phyloP scores from a whole-genome alignment of 768 basidiomycete species.

The Boletus sp. region DNA sequence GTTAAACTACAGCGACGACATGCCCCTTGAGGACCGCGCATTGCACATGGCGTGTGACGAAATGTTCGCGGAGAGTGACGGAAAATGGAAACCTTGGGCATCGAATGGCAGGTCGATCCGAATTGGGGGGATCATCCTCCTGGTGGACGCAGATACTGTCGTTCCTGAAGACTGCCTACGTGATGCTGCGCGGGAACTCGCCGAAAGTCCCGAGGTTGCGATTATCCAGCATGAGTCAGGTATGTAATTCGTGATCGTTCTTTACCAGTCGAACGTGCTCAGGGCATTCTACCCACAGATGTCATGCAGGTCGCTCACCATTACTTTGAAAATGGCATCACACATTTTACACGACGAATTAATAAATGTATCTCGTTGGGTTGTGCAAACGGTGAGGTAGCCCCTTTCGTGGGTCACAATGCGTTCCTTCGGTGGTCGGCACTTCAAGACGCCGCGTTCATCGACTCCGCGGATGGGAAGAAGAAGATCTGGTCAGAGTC shows the following conservation, averaged over 20 bases:
- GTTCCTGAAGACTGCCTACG: slow-evolving; percentile 91
- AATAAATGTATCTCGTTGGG: slow-evolving; percentile 81
- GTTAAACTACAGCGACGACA: slow-evolving; percentile 37
- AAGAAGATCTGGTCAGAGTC: slow-evolving; percentile 73
- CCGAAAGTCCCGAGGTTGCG: slow-evolving; percentile 57
- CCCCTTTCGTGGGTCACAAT: slow-evolving; percentile 83
- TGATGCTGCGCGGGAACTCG: slow-evolving; percentile 84
- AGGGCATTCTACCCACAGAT: slow-evolving; percentile 38
- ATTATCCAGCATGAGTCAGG: slow-evolving; percentile 92
- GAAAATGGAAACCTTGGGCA: slow-evolving; percentile 71
- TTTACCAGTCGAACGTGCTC: slow-evolving; percentile 21
- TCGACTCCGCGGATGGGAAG: slow-evolving; percentile 53
- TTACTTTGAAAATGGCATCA: slow-evolving; percentile 90
- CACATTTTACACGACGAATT: slow-evolving; percentile 86
- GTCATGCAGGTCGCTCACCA: slow-evolving; percentile 90
- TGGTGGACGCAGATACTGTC: slow-evolving; percentile 86
- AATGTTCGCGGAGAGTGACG: slow-evolving; percentile 55
- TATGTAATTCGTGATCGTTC: slow-evolving; percentile 28
- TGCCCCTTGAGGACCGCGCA: slow-evolving; percentile 67
- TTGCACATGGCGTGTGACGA: slow-evolving; percentile 75
- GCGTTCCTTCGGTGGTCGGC: slow-evolving; percentile 91
- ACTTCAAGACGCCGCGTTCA: slow-evolving; percentile 79
- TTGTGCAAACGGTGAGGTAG: slow-evolving; percentile 74
- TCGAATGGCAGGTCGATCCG: slow-evolving; percentile 72
- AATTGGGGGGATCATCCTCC: slow-evolving; percentile 75